Evolutionary conservation across 495 filamentous ascomycete genomes (phyloP), one percentile per base, ranked within the genome.

Genomic region (Aspergillus cristatus): DNA sequence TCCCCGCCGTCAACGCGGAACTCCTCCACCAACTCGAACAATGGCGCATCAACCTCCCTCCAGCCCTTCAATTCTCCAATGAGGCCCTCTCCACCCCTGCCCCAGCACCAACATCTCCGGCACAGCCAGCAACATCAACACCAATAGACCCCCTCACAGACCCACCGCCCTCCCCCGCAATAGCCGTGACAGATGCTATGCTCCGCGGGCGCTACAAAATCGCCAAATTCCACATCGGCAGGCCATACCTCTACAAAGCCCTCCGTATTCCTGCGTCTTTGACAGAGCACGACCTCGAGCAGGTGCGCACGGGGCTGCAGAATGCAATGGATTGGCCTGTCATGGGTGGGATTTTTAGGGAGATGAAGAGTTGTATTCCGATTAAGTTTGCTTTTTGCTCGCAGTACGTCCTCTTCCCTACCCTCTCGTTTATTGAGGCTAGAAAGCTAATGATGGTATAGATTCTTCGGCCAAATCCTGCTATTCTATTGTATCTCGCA

Each of bases 311-410:
- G 32, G 65, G 65, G 2, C 54, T 70, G 7, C 56, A 45, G 7
- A 60, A 66, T 36, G 63, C 63, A 4, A 68, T 70, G 62, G 54
- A 66, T 30, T 70, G 65, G 65, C 65, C 65, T 8, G 48, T 70
- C 2, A 51, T 58, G 1, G 53, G 56, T 15, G 65, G 65, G 10
- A 57, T 68, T 18, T 70, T 70, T 38, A 50, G 51, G n/a, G 48
- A 57, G 14, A 70, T 70, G 65, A 67, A 60, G 39, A 66, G 62
- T 34, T 70, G 65, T 30, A 67, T 70, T 26, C 65, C 65, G 14
- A 65, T 70, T 20, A 62, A 53, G 28, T 70, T 70, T 42, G 63
- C 63, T 1, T 70, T 70, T 44, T 70, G 65, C 43, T 70, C 65
- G 6, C 65, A 70, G 63, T 68, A 42, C 35, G 64, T 53, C 11